Evolutionary conservation across 2,329 filamentous ascomycete species (phyloP).

Genomic region (Trichoderma sp.): DNA sequence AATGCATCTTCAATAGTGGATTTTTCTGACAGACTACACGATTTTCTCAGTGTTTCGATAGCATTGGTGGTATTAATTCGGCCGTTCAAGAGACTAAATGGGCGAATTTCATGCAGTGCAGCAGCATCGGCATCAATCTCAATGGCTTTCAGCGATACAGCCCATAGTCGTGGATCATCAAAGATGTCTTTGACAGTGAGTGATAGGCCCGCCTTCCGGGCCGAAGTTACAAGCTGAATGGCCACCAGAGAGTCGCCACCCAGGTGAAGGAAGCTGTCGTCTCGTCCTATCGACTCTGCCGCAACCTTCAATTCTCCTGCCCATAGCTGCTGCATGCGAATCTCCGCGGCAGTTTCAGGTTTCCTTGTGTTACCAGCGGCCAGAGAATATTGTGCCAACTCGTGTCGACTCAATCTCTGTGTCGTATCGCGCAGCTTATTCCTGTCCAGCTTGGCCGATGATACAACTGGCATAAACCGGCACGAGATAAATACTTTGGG

Average conservation of each 20-base stretch:
- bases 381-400: neutral
- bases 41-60: neutral
- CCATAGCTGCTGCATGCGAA: slow-evolving; percentile 16
- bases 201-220: neutral
- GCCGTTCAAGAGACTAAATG: neutral
- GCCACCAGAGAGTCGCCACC: slow-evolving; percentile 33
- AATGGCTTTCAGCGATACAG: neutral
- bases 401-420: neutral
- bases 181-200: slow-evolving; percentile 24
- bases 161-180: slow-evolving; percentile 16
- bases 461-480: neutral
- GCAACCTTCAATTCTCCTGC: neutral
- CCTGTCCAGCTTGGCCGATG: slow-evolving; percentile 3
- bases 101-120: neutral
- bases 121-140: neutral
- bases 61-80: rapidly evolving
- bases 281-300: slow-evolving; percentile 32
- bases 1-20: slow-evolving; percentile 28
- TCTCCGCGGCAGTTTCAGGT: slow-evolving; percentile 1
- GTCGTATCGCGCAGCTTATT: neutral
- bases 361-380: neutral
- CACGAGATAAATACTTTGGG: slow-evolving; percentile 1
- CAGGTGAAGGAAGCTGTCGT: slow-evolving; percentile 31
- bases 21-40: neutral
- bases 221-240: slow-evolving; percentile 24